phyloP scores from a whole-genome alignment of 495 filamentous ascomycete genomes.

The Daldinia vernicosa region DNA sequence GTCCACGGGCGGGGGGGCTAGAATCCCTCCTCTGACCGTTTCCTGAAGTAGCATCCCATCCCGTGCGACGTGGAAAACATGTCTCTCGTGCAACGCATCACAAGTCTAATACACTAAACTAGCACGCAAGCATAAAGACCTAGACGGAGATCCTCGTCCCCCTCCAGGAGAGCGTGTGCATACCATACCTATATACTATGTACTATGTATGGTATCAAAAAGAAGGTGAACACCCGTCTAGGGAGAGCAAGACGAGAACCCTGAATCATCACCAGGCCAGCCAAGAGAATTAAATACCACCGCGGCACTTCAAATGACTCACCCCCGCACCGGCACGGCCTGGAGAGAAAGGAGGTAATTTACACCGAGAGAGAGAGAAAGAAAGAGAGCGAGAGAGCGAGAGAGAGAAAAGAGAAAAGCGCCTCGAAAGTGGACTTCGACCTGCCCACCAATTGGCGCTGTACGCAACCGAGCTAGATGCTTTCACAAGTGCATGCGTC shows the following conservation, averaged over 20 bases:
- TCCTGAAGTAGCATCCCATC: constrained; percentile 40
- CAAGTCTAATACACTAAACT: constrained; percentile 34
- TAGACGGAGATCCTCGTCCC: constrained; percentile 15
- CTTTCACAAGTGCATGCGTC: constrained; percentile 42
- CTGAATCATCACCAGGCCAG: constrained; percentile 23
- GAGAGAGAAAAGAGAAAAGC: not conserved
- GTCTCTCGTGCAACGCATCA: constrained; percentile 40
- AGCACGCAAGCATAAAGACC: constrained; percentile 35
- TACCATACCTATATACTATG: constrained; percentile 7
- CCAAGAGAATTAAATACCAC: constrained; percentile 42
- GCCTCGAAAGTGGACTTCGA: constrained; percentile 29
- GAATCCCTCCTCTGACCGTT: constrained; percentile 33
- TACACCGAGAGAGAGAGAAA: constrained; percentile 2
- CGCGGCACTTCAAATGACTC: constrained; percentile 37
- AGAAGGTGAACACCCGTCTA: not conserved
- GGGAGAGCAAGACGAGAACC: not conserved
- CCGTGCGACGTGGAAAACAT: constrained; percentile 38
- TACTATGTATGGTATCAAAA: constrained; percentile 6
- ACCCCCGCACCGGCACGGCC: constrained; percentile 42
- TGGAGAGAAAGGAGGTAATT: constrained; percentile 18
- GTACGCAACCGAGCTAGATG: constrained; percentile 43
- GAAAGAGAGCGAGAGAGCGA: not conserved
- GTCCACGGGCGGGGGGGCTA: constrained; percentile 17
- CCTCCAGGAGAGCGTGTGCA: not conserved
- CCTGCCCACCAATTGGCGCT: constrained; percentile 44